Base-by-base conservation (phyloP, 768 basidiomycete species). In the Russula emetica region DNA sequence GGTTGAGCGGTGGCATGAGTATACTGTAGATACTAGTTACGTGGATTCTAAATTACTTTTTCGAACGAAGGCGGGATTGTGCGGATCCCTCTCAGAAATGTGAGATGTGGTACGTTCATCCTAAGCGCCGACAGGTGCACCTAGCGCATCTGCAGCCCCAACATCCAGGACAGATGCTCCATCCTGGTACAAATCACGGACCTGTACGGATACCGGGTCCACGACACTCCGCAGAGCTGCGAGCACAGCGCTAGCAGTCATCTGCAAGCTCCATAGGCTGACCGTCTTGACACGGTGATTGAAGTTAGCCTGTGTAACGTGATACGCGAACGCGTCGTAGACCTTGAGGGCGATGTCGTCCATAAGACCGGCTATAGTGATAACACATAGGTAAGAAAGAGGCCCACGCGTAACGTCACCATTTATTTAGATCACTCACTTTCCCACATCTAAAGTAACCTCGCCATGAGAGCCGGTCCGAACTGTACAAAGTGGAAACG, bases 281-380 rank as follows among this genome's bases (percentile, higher is more conserved):
- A 99, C 94, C 3, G 87, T 90, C 75, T 87, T 90, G 72, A 97
- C 84, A 16, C 95, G 86, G 60, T 91, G 85, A 71, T 93, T 90
- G 79, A 92, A 86, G 72, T 94, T 92, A 28, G 85, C 87, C 69
- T 94, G 92, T 2, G 88, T 86, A 55, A 99, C 96, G 76, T 98
- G 97, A 73, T 94, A 86, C 11, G 96, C 96, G 61, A 99, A 81
- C 11, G 97, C 96, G 55, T 92, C 90, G 73, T 97, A 94, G 22
- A 85, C 87, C 79, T 97, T 93, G 68, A 87, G 77, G 1, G 94
- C 90, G 53, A 97, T 90, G 62, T 88, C 89, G 67, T 94, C 90
- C 81, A 95, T 90, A 55, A 99, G 80, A 24, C 95, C 96, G 72
- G 93, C 92, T 93, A 72, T 24, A 20, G 5, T 20, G n/a, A 49